These are phyloP conservation scores for Phylloboletellus chloephorus DNA, from an alignment of 1,284 basidiomycete species.

Conservation along the genomic window DNA sequence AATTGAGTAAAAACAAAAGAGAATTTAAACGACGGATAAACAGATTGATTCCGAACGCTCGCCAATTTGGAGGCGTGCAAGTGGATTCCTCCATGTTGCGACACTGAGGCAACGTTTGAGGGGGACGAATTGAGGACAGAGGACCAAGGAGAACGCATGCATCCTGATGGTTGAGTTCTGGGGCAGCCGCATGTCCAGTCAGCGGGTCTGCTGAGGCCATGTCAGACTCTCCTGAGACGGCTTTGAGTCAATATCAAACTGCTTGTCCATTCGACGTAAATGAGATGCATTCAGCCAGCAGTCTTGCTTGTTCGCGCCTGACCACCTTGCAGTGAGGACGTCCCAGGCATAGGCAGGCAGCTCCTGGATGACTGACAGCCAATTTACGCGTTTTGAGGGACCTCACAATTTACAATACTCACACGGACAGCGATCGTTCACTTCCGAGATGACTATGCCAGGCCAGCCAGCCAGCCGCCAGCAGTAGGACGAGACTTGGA, in stretches of 20 bases:
- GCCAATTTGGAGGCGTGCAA: slow-evolving; percentile 5
- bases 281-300: slow-evolving; percentile 9
- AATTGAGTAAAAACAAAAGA: slow-evolving; percentile 13
- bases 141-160: slow-evolving; percentile 4
- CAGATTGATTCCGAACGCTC: slow-evolving; percentile 2
- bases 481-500: no score
- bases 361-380: slow-evolving; percentile 8
- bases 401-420: not conserved
- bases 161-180: slow-evolving; percentile 15
- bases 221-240: slow-evolving; percentile 7
- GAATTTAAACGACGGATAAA: slow-evolving; percentile 5
- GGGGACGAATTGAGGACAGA: slow-evolving; percentile 12
- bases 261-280: slow-evolving; percentile 20
- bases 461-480: not conserved
- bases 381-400: slow-evolving; percentile 11
- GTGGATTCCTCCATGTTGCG: slow-evolving; percentile 7
- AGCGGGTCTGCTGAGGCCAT: slow-evolving; percentile 4
- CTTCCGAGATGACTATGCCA: not conserved
- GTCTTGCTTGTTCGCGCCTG: slow-evolving; percentile 3
- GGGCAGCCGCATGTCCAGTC: slow-evolving; percentile 25
- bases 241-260: slow-evolving; percentile 9
- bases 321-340: slow-evolving; percentile 1
- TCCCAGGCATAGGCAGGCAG: not conserved
- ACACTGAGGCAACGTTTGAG: slow-evolving; percentile 25
- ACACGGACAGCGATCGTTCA: slow-evolving; percentile 5